phyloP scores from a whole-genome alignment of 495 filamentous ascomycete genomes.

The Lasiosphaeris hirsuta region DNA sequence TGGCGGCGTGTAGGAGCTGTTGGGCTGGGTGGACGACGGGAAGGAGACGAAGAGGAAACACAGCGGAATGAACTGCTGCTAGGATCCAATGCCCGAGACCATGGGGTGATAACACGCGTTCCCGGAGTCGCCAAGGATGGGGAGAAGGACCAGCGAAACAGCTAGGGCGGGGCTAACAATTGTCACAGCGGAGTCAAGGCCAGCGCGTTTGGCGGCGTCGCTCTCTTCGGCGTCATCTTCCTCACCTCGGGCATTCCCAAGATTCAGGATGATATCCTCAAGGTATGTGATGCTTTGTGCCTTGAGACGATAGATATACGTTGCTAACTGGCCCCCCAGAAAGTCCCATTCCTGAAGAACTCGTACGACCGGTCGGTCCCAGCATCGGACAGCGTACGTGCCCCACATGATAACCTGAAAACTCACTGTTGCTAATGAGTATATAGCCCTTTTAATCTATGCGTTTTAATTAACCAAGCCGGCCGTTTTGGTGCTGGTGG shows the following conservation, averaged over 20 bases:
- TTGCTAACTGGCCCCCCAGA: slow-evolving; percentile 37
- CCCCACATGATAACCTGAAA: slow-evolving; percentile 2
- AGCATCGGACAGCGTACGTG: slow-evolving; percentile 56
- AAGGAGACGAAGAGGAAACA: background rate
- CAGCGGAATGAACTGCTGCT: too few species aligned
- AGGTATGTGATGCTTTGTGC: slow-evolving; percentile 18
- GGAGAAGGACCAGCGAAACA: too few species aligned
- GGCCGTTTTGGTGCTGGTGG: slow-evolving; percentile 7
- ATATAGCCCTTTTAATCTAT: slow-evolving; percentile 43
- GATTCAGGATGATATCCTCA: slow-evolving; percentile 53
- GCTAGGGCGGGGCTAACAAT: background rate
- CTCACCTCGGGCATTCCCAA: slow-evolving; percentile 58
- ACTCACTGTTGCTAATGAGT: background rate
- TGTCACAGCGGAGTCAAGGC: slow-evolving; percentile 40
- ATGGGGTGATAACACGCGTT: too few species aligned
- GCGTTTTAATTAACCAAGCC: background rate
- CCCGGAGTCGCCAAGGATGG: too few species aligned
- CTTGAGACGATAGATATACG: background rate
- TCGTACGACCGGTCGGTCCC: slow-evolving; percentile 51
- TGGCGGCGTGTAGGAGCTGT: background rate
- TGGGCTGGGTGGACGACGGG: background rate
- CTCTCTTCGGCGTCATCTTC: slow-evolving; percentile 55
- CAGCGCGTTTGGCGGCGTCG: slow-evolving; percentile 51
- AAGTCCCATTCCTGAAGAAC: slow-evolving; percentile 49
- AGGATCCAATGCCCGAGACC: too few species aligned